phyloP scores from a whole-genome alignment of 306 rosid genomes.

The Medicago lupulina region DNA sequence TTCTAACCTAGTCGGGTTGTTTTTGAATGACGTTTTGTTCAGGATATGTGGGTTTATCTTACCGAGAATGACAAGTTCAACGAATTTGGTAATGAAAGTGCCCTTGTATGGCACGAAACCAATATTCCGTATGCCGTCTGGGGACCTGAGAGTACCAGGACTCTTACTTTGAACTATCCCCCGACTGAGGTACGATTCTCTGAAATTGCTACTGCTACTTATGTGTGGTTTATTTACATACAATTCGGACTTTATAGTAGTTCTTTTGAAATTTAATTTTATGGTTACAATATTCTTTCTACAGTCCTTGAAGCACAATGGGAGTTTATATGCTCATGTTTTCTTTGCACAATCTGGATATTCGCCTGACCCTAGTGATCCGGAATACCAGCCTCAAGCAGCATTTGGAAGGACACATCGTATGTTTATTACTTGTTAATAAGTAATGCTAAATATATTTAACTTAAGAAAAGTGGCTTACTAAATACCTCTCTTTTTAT shows the following conservation, averaged over 20 bases:
- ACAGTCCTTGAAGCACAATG: constrained; percentile 82
- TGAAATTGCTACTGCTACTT: constrained; percentile 16
- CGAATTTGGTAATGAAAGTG: constrained; percentile 73
- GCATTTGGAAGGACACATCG: constrained; percentile 80
- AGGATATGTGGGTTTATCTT: constrained; percentile 98
- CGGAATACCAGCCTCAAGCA: constrained; percentile 78
- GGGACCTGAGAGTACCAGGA: constrained; percentile 72
- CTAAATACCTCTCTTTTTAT: constrained; percentile 31
- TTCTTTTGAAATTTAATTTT: constrained; percentile 10
- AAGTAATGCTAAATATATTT: not conserved
- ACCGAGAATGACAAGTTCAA: constrained; percentile 77
- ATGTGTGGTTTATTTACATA: not conserved
- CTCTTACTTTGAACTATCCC: constrained; percentile 63
- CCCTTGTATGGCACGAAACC: constrained; percentile 93
- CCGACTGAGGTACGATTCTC: constrained; percentile 74
- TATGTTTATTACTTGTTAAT: constrained; percentile 44
- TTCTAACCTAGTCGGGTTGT: not conserved
- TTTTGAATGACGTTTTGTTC: constrained; percentile 37
- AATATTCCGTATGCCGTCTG: constrained; percentile 83
- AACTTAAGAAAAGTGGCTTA: constrained; percentile 14
- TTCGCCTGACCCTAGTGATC: constrained; percentile 89
- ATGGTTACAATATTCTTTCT: constrained; percentile 36
- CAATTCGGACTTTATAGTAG: not conserved
- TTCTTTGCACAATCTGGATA: constrained; percentile 90
- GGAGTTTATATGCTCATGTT: constrained; percentile 82